Evolutionary conservation across 352 stramenopile species (phyloP), one percentile per base, ranked within the genome.

Genomic region (Plasmopara muralis): DNA sequence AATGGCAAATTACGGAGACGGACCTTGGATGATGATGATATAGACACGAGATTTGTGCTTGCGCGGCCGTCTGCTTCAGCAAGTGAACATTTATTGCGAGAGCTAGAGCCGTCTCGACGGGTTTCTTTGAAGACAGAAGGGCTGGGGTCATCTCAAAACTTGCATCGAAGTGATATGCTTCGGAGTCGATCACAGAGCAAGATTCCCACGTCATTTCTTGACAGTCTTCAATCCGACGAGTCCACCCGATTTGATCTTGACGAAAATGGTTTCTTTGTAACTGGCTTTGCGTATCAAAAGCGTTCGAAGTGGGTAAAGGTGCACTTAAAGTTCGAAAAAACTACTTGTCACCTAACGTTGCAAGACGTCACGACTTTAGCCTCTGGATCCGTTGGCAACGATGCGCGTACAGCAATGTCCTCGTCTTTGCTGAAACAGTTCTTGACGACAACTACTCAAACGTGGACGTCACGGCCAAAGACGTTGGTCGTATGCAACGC

Each of bases 211-310:
- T 85, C 79, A 8, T 87, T 89, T 57, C 74, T 82, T 25, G 77
- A 87, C 34, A 85, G 87, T 53, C 43, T 89, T 18, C 71, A 71
- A 15, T 73, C 63, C 14, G 77, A 87, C 29, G 74, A 62, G n/a
- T 57, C 62, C 0, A 87, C 74, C 4, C 67, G 70, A 6, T 87
- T 85, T 41, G 66, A 84, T 18, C 55, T 72, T 1, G 57, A 71
- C 4, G 78, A 91, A 54, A 64, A 87, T 41, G 62, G 82, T 12
- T 53, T 57, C 12, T 76, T 71, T 29, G 54, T 87, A 6, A 66
- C 62, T n/a, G 77, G 81, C 0, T 85, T 70, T 41, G 81, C 66
- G 16, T 91, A 89, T 46, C 81, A 91, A 49, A 88, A 91, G 53
- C 62, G 68, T 6, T 70, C 77, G 0, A 84, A 88, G 45, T 91